Percentiles rank a stretch among this genome's conserved stretches.
Conservation (phyloP, 73 alveolate species). For the Symbiodinium natans region DNA sequence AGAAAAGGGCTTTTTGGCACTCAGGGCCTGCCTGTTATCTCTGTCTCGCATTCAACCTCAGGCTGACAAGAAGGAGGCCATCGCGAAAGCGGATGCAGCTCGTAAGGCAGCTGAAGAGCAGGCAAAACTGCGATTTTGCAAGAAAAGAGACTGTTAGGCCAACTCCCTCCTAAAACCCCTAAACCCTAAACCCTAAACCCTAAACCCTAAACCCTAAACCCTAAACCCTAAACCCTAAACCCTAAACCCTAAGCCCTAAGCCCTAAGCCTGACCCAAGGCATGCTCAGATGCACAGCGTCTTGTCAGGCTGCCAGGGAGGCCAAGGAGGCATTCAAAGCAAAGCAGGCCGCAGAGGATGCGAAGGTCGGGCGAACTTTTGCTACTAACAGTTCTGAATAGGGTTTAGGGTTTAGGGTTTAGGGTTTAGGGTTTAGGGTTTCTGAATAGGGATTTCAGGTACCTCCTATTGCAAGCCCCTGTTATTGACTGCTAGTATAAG, state of each 20-base stretch:
- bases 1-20: too few species aligned
- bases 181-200: background rate
- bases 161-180: background rate
- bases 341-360: constrained; percentile 49
- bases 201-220: background rate
- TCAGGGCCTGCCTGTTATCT: too few species aligned
- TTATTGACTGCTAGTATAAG: too few species aligned
- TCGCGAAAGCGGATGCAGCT: constrained; percentile 42
- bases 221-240: background rate
- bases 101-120: constrained; percentile 65
- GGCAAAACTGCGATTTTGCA: too few species aligned
- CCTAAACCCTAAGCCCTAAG: background rate
- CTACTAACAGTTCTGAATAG: too few species aligned
- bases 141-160: too few species aligned
- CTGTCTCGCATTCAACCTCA: background rate
- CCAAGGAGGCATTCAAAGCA: constrained; percentile 40
- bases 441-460: too few species aligned
- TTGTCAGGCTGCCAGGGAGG: constrained; percentile 10
- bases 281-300: background rate
- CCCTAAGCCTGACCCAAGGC: background rate
- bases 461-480: too few species aligned
- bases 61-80: constrained; percentile 45
- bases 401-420: too few species aligned
- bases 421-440: too few species aligned
- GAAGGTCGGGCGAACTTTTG: background rate